A percentile compares a stretch with the other conserved stretches of the same genome.
These are phyloP conservation scores for Cyclotella choctawhatcheeana DNA, from an alignment of 108 stramenopile species.

Conservation along the genomic window DNA sequence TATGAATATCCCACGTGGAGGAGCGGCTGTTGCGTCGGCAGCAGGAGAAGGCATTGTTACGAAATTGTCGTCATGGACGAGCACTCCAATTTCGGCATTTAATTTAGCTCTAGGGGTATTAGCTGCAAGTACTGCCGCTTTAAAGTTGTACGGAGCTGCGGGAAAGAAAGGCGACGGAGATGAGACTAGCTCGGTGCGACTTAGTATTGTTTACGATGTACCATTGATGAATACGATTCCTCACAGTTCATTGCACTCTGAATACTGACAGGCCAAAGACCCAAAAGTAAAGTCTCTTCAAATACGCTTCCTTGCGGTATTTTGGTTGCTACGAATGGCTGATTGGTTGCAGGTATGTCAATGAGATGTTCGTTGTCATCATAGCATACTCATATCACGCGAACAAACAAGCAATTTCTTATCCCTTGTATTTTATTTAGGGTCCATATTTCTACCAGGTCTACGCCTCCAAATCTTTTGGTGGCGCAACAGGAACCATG, in stretches of 20 bases:
- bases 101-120: constrained; percentile 32
- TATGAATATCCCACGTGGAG: constrained; percentile 30
- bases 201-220: neutral
- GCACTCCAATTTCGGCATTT: constrained; percentile 33
- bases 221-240: too few relatives aligned
- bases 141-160: constrained; percentile 17
- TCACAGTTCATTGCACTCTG: neutral
- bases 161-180: neutral
- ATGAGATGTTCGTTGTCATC: neutral
- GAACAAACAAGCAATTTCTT: neutral
- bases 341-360: constrained; percentile 96
- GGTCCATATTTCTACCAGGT: constrained; percentile 97
- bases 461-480: constrained; percentile 89
- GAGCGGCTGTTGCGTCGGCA: constrained; percentile 10
- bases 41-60: neutral
- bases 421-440: too few relatives aligned
- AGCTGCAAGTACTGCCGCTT: constrained; percentile 26
- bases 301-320: constrained; percentile 87
- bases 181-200: constrained; percentile 8
- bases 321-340: constrained; percentile 92
- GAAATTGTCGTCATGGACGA: constrained; percentile 8
- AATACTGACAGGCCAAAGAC: constrained; percentile 21
- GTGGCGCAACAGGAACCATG: constrained; percentile 56
- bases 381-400: neutral
- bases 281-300: constrained; percentile 67